phyloP scores from a whole-genome alignment of 164 flowering plant species.

The Berberis vulgaris region DNA sequence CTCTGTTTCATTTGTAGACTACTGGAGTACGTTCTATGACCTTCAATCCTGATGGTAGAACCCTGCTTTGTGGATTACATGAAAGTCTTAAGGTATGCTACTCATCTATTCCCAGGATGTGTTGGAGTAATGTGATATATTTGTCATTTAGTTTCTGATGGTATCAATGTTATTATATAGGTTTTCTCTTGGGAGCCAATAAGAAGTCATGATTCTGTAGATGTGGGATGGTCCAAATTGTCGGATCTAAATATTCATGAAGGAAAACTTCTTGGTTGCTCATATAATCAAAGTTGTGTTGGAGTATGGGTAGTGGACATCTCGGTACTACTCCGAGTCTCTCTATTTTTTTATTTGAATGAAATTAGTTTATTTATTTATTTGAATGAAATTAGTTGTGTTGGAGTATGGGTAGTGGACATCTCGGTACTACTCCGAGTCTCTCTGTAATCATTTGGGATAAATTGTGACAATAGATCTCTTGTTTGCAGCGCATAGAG shows the following conservation, averaged over 20 bases:
- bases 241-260: constrained; percentile 92
- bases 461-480: constrained; percentile 5
- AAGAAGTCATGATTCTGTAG: constrained; percentile 82
- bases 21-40: constrained; percentile 80
- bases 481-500: constrained; percentile 60
- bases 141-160: neutral
- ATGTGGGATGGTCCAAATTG: constrained; percentile 97
- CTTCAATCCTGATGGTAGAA: constrained; percentile 95
- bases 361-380: too few species aligned
- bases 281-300: constrained; percentile 96
- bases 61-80: constrained; percentile 88
- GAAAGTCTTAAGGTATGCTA: constrained; percentile 73
- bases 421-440: constrained; percentile 52
- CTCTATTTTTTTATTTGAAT: neutral
- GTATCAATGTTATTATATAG: constrained; percentile 25
- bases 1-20: constrained; percentile 37
- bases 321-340: constrained; percentile 43
- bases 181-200: constrained; percentile 96
- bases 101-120: neutral
- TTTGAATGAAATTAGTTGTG: constrained; percentile 43
- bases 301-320: constrained; percentile 99
- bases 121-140: neutral
- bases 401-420: constrained; percentile 99
- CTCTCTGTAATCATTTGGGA: neutral
- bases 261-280: constrained; percentile 99